Percentiles rank a stretch among this genome's conserved stretches.
Conservation (phyloP, 108 stramenopile genomes). For the Cylindrotheca fusiformis region DNA sequence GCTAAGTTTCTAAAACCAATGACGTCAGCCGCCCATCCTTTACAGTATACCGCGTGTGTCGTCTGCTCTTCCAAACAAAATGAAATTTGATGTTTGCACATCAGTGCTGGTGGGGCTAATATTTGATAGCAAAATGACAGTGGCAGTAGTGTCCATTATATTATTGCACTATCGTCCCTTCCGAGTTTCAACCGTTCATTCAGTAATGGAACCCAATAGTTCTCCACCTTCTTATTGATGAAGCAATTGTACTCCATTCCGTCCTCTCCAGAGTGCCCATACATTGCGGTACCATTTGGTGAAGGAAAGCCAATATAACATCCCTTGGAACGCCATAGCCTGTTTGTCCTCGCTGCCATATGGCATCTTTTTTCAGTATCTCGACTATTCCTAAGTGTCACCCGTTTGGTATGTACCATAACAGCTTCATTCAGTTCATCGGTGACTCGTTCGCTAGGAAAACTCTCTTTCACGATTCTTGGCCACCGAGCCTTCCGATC, state of each 20-base stretch:
- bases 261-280: not conserved
- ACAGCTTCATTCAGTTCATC: conserved; percentile 73
- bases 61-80: too few species aligned
- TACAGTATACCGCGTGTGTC: too few species aligned
- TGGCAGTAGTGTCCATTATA: too few species aligned
- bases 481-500: conserved; percentile 17
- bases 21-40: too few species aligned
- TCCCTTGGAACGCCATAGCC: not conserved
- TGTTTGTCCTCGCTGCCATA: not conserved
- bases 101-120: too few species aligned
- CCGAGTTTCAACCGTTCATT: conserved; percentile 9
- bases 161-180: too few species aligned
- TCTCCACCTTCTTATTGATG: conserved; percentile 41
- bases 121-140: too few species aligned
- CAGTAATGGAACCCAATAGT: conserved; percentile 49
- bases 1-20: too few species aligned
- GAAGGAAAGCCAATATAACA: conserved; percentile 17
- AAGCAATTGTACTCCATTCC: conserved; percentile 64
- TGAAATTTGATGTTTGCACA: too few species aligned
- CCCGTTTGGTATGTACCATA: conserved; percentile 79
- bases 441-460: conserved; percentile 33
- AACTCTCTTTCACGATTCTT: conserved; percentile 12
- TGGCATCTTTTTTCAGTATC: not conserved
- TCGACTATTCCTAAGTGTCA: conserved; percentile 6
- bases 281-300: not conserved